Base-by-base conservation (phyloP, 345 rosid genomes). In the Noccaea bulbosa region DNA sequence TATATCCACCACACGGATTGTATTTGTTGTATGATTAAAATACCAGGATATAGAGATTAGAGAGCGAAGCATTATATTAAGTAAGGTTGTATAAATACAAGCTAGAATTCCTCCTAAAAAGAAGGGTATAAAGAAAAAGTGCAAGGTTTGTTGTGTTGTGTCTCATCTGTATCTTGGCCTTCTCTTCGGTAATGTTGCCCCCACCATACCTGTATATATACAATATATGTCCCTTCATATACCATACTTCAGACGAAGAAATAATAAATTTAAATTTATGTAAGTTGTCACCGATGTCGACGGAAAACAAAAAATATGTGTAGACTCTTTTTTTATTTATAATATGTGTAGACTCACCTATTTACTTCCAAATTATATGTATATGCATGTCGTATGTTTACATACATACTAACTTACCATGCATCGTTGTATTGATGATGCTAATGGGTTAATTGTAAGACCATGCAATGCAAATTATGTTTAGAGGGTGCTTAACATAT, bases 61-160 rank as follows among this genome's bases (percentile, higher is more conserved):
- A 14, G 10, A 67, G 55, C 58, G 62, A 60, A 60, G 49, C 73
- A 38, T 67, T 55, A 60, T 4, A 58, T 47, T 38, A 37, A 32
- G 30, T 24, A 48, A 65, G 24, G 46, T n/a, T 17, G 72, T 66
- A 59, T 41, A 67, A 43, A 74, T 74, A 69, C 78, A 75, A 53
- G 22, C 22, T 20, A 20, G 74, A 69, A 75, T 51, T 50, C 59
- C 46, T 47, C 75, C 70, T 69, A 62, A 83, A 86, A 86, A 81
- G 86, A 75, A 77, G 84, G 76, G 82, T 80, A 82, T 80, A 82
- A 78, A 81, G 84, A 81, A 78, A 83, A 87, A 84, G 86, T 79
- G 83, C 54, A 78, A 80, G 86, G 79, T 85, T 87, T 87, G 87
- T 84, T 86, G 82, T 82, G 75, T 54, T 82, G 81, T 71, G 79